Evolutionary conservation across 306 rosid genomes (phyloP).

Genomic region (Malus asiatica): DNA sequence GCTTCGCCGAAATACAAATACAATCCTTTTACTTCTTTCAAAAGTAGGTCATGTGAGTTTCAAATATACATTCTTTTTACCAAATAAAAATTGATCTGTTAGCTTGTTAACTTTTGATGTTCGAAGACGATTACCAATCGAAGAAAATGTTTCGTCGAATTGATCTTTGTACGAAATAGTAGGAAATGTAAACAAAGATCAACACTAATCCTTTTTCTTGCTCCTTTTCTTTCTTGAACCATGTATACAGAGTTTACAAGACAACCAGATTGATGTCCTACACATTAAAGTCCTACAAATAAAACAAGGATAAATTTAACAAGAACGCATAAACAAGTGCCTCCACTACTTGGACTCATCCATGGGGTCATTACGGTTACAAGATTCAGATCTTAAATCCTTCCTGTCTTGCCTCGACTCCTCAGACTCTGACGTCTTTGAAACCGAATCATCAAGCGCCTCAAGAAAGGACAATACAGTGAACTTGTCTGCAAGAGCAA

Average conservation of each 20-base stretch:
- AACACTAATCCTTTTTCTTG: neutral
- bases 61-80: too few species aligned
- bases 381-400: slow-evolving; percentile 67
- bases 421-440: slow-evolving; percentile 32
- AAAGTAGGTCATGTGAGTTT: too few species aligned
- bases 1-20: too few species aligned
- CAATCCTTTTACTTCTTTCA: too few species aligned
- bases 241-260: neutral
- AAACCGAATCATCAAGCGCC: slow-evolving; percentile 90
- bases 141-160: neutral
- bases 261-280: neutral
- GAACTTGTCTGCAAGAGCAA: slow-evolving; percentile 68
- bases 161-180: neutral
- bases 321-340: neutral
- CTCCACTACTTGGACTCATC: slow-evolving; percentile 59
- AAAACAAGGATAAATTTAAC: neutral
- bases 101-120: neutral
- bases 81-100: neutral
- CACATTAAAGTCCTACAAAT: neutral
- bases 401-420: slow-evolving; percentile 58
- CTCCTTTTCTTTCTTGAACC: neutral
- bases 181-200: neutral
- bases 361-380: slow-evolving; percentile 55
- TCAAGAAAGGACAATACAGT: slow-evolving; percentile 89
- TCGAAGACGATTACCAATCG: neutral